These are phyloP conservation scores for Vigna trinervia DNA, from an alignment of 306 rosid species.

Conservation along the genomic window DNA sequence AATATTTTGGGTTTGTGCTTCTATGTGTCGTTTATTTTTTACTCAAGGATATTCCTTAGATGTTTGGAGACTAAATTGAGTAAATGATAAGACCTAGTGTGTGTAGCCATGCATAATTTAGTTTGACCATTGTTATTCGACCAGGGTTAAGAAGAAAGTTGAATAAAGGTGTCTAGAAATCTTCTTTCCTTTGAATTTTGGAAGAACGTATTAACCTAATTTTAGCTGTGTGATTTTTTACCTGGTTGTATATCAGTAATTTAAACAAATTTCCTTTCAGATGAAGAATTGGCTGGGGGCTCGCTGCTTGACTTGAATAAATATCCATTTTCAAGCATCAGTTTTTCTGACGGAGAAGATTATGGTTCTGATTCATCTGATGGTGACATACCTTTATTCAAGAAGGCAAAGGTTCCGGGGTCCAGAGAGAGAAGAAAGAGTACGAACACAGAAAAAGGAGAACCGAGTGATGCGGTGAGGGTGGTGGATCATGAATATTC, in stretches of 20 bases:
- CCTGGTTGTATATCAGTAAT: conserved; percentile 14
- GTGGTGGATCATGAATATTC: background rate
- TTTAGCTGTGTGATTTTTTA: conserved; percentile 7
- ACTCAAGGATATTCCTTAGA: background rate
- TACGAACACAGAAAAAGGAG: conserved; percentile 17
- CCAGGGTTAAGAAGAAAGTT: background rate
- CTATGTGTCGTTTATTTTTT: background rate
- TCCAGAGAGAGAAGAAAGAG: conserved; percentile 29
- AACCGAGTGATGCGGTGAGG: conserved; percentile 13
- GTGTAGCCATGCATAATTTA: background rate
- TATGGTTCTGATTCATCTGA: conserved; percentile 40
- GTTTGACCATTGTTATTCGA: conserved; percentile 30
- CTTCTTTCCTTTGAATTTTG: conserved; percentile 6
- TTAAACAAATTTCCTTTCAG: conserved; percentile 28
- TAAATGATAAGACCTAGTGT: background rate
- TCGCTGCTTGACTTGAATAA: conserved; percentile 33
- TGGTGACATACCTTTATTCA: conserved; percentile 9
- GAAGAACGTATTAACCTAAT: background rate
- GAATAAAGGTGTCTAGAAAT: conserved; percentile 1
- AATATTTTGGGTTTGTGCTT: background rate
- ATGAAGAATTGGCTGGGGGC: conserved; percentile 31
- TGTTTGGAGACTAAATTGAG: conserved; percentile 15
- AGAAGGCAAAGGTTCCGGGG: conserved; percentile 34
- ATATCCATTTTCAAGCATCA: conserved; percentile 27
- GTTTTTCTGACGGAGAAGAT: conserved; percentile 42